A percentile compares a stretch with the other conserved stretches of the same genome.
phyloP scores from a whole-genome alignment of 352 stramenopile genomes.

The Phytophthora sojae region DNA sequence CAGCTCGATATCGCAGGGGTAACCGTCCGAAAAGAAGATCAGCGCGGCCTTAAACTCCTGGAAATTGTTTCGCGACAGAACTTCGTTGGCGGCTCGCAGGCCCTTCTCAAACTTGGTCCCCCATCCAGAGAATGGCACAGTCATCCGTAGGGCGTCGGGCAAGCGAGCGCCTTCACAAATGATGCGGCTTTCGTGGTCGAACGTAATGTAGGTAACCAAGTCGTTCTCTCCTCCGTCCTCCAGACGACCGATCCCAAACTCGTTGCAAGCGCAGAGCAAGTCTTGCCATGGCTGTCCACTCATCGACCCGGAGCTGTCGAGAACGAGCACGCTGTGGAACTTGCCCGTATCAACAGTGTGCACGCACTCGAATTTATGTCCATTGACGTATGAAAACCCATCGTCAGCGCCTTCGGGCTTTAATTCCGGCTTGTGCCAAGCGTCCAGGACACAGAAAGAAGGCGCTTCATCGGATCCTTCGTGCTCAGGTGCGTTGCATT shows the following conservation, averaged over 20 bases:
- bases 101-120: conserved; percentile 50
- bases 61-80: conserved; percentile 67
- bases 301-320: conserved; percentile 55
- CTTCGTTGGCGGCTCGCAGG: conserved; percentile 54
- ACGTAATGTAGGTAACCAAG: conserved; percentile 48
- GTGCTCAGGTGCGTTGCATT: conserved; percentile 48
- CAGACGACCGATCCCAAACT: conserved; percentile 35
- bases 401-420: conserved; percentile 51
- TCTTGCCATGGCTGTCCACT: conserved; percentile 39
- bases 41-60: conserved; percentile 52
- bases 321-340: conserved; percentile 48
- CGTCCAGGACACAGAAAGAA: conserved; percentile 40
- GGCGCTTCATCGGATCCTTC: conserved; percentile 19
- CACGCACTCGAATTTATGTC: conserved; percentile 48
- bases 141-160: not conserved
- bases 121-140: conserved; percentile 40
- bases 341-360: conserved; percentile 33
- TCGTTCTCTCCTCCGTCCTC: conserved; percentile 31
- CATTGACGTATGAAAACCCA: conserved; percentile 28
- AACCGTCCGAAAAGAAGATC: conserved; percentile 55
- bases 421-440: conserved; percentile 46
- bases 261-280: conserved; percentile 32
- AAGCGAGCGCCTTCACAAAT: conserved; percentile 29
- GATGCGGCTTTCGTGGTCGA: conserved; percentile 27
- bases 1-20: conserved; percentile 38